These are phyloP conservation scores for Malassezia pachydermatis DNA, from an alignment of 1,284 basidiomycete species.

Conservation along the genomic window DNA sequence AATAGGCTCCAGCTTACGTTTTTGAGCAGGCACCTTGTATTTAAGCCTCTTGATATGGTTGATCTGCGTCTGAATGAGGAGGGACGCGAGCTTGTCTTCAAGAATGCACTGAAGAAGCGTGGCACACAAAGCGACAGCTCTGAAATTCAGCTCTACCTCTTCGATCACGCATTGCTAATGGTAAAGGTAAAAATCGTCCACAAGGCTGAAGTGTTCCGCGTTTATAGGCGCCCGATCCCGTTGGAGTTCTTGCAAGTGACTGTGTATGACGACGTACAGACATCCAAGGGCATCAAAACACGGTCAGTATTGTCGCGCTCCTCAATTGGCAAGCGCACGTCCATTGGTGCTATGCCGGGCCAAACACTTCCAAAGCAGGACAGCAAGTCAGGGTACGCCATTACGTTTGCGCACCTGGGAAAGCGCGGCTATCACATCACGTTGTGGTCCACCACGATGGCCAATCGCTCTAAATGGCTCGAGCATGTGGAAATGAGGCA, in stretches of 20 bases:
- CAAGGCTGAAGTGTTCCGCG: conserved; percentile 84
- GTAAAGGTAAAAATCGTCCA: conserved; percentile 77
- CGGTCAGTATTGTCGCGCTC: conserved; percentile 52
- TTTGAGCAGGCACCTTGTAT: conserved; percentile 75
- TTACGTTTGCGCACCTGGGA: conserved; percentile 87
- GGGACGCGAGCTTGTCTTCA: conserved; percentile 81
- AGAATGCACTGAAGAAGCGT: conserved; percentile 82
- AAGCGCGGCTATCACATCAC: conserved; percentile 85
- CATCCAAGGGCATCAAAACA: conserved; percentile 36
- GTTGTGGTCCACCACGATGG: conserved; percentile 78
- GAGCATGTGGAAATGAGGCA: conserved; percentile 86
- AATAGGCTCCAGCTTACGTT: conserved; percentile 85
- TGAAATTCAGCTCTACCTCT: conserved; percentile 85
- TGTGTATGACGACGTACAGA: conserved; percentile 61
- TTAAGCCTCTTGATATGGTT: conserved; percentile 72
- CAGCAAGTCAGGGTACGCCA: conserved; percentile 75
- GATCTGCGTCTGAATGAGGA: conserved; percentile 78
- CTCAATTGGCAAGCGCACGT: conserved; percentile 45
- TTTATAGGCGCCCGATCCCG: conserved; percentile 92
- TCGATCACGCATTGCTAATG: conserved; percentile 92
- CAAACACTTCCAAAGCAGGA: conserved; percentile 54
- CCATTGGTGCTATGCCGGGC: conserved; percentile 41
- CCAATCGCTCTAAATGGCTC: conserved; percentile 84
- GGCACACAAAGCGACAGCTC: conserved; percentile 61
- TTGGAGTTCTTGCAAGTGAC: conserved; percentile 81